Percentiles rank a stretch among this genome's conserved stretches.
These are phyloP conservation scores for Collybia mongolica DNA, from an alignment of 768 basidiomycete genomes.

Conservation along the genomic window DNA sequence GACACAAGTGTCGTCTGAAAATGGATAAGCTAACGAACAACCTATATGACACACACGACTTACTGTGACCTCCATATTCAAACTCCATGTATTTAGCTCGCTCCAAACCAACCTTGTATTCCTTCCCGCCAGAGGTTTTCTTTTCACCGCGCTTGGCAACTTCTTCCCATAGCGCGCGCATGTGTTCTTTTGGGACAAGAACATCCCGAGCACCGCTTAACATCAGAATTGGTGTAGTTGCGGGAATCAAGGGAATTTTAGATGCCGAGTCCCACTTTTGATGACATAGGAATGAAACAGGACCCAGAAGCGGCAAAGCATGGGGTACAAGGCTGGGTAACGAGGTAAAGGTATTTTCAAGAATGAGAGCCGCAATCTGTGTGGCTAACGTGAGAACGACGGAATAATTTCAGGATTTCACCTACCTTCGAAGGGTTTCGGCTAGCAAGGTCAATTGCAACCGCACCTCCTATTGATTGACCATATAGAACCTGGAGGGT, in stretches of 20 bases:
- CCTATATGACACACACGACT: constrained; percentile 13
- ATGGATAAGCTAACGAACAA: constrained; percentile 4
- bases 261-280: constrained; percentile 85
- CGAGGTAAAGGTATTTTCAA: constrained; percentile 94
- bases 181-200: constrained; percentile 74
- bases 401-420: not conserved
- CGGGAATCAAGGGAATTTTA: constrained; percentile 62
- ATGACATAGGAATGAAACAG: constrained; percentile 78
- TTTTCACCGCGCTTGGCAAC: constrained; percentile 53
- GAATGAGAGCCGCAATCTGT: constrained; percentile 74
- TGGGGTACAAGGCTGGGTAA: constrained; percentile 81
- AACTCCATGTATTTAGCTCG: constrained; percentile 58
- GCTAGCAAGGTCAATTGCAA: constrained; percentile 84
- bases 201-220: constrained; percentile 74
- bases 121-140: constrained; percentile 32
- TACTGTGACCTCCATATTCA: constrained; percentile 54
- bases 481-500: constrained; percentile 67
- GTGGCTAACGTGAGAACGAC: not conserved
- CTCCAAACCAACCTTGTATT: constrained; percentile 48
- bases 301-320: constrained; percentile 70
- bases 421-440: constrained; percentile 68
- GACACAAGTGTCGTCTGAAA: constrained; percentile 52
- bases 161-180: constrained; percentile 71
- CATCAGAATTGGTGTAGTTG: constrained; percentile 74
- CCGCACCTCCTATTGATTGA: constrained; percentile 90